Conservation (phyloP, 768 basidiomycete species). For the Rhodosporidiobolus odoratus region DNA sequence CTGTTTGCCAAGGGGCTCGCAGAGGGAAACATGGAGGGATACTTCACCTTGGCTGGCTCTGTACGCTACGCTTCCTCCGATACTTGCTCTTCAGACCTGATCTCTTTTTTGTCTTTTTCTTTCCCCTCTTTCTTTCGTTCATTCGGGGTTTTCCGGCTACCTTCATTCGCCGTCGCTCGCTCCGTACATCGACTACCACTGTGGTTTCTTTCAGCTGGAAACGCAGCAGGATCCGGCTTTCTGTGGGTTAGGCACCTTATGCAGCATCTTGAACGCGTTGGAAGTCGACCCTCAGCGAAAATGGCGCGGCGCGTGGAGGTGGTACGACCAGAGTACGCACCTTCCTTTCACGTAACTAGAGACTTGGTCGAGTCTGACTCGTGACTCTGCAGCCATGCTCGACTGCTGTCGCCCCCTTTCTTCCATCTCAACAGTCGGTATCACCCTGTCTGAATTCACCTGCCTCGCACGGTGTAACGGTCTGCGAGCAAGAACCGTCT, state of each 20-base stretch:
- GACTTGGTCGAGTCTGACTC: neutral
- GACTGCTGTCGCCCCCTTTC: conserved; percentile 33
- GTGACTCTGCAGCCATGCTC: conserved; percentile 18
- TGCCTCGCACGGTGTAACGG: conserved; percentile 41
- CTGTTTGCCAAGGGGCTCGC: conserved; percentile 30
- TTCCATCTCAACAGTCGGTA: conserved; percentile 31
- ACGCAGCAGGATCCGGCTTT: conserved; percentile 41
- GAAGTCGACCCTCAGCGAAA: conserved; percentile 39
- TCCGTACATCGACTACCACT: neutral
- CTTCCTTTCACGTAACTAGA: neutral
- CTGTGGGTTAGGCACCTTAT: conserved; percentile 40
- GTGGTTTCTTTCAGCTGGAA: neutral
- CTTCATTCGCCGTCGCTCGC: neutral
- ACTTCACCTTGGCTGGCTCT: conserved; percentile 35
- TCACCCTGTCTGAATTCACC: conserved; percentile 40
- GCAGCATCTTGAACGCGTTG: conserved; percentile 40
- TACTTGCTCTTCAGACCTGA: neutral
- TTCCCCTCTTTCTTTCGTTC: neutral
- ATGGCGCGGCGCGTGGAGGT: conserved; percentile 39
- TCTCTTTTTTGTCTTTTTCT: neutral
- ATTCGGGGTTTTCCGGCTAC: too few species aligned
- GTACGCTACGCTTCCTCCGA: neutral
- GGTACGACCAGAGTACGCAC: conserved; percentile 14
- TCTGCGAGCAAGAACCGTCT: neutral
- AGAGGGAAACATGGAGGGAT: conserved; percentile 35